Base-by-base conservation (phyloP, 306 rosid species). In the Inga oerstediana region DNA sequence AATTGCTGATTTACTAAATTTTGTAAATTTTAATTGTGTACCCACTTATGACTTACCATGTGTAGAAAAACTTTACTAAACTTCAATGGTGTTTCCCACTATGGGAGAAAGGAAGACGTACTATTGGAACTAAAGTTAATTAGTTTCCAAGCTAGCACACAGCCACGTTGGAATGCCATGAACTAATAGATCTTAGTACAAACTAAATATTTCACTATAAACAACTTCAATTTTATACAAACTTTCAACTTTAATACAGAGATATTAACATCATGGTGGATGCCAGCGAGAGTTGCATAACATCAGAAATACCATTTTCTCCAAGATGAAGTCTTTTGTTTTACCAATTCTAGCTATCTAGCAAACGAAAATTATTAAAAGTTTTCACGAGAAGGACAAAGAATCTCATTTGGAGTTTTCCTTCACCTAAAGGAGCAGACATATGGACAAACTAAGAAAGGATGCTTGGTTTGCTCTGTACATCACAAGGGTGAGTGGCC, bases 381-480 rank as follows among this genome's bases (percentile, higher is more conserved):
- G 59, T 24, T 68, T 64, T 49, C 66, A 39, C 78, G 9, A 76
- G 27, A 51, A 62, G 43, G 75, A 14, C 75, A 84, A 80, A 64
- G 12, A 56, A 62, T n/a, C n/a, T 80, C 46, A n/a, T 80, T 54
- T 75, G 81, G 34, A 79, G 14, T 56, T 61, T 54, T 65, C 67
- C 77, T 46, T 32, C 59, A 16, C n/a, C 41, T 58, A 37, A 58
- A 66, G 58, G 48, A 70, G 81, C 39, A 61, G 43, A 69, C 32
- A 16, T 20, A 37, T 22, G 24, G 37, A 68, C 66, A 84, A 6
- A 69, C 46, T 34, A 11, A 13, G 10, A 3, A 52, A 73, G 48
- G 39, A 66, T 19, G 45, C n/a, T n/a, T 62, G 61, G 70, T 45
- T 80, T 68, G 74, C 71, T 35, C 44, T 68, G 41, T n/a, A 66